Evolutionary conservation across 371 early-diverging fungal species (phyloP).

Genomic region (Syncephalastrum sp.): DNA sequence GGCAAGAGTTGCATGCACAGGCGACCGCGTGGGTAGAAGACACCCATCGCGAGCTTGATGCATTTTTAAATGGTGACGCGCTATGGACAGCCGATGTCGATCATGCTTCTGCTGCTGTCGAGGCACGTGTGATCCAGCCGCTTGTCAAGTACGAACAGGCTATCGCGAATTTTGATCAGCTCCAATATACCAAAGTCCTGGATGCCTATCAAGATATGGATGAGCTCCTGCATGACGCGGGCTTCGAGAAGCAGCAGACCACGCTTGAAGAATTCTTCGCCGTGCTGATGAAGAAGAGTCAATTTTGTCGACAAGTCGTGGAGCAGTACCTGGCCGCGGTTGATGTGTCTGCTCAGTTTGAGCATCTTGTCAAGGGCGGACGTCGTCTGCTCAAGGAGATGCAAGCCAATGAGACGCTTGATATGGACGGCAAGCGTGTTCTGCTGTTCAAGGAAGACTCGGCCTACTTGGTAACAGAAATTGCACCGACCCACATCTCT

Average conservation of each 20-base stretch:
- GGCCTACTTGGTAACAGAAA: constrained; percentile 30
- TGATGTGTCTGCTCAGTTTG: constrained; percentile 21
- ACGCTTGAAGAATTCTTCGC: constrained; percentile 27
- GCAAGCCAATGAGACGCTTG: constrained; percentile 2
- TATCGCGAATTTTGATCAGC: constrained; percentile 24
- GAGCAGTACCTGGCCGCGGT: constrained; percentile 34
- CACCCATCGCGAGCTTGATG: constrained; percentile 9
- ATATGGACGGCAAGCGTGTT: constrained; percentile 16
- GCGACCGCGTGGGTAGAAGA: constrained; percentile 17
- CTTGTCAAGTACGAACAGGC: constrained; percentile 15
- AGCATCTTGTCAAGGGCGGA: constrained; percentile 17
- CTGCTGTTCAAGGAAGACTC: constrained; percentile 38
- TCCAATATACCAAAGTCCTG: constrained; percentile 18
- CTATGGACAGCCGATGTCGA: constrained; percentile 4
- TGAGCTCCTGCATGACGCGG: constrained; percentile 7
- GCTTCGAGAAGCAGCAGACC: constrained; percentile 22
- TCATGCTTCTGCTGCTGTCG: too few species aligned
- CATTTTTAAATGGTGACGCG: not conserved
- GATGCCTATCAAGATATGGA: constrained; percentile 22
- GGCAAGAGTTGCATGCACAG: constrained; percentile 25
- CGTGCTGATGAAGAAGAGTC: constrained; percentile 22
- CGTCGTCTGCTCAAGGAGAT: constrained; percentile 15
- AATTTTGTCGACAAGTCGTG: constrained; percentile 27
- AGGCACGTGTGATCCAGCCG: constrained; percentile 8
- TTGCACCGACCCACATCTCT: constrained; percentile 23